Conservation (phyloP, 305 asterid species). For the Rubia balearica region DNA sequence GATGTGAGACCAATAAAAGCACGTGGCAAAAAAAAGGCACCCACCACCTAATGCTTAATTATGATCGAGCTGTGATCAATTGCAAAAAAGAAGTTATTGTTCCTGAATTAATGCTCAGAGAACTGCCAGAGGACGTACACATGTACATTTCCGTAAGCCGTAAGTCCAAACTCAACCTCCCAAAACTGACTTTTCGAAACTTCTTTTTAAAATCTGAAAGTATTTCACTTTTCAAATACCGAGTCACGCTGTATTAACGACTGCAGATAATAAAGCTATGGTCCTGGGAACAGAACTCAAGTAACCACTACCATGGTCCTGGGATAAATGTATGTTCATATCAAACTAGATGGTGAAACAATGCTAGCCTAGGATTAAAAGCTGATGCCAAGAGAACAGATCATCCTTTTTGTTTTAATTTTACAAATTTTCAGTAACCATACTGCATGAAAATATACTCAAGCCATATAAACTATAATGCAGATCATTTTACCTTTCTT, state of each 20-base stretch:
- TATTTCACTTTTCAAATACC: background rate
- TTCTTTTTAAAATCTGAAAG: background rate
- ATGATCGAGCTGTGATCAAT: background rate
- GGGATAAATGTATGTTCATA: background rate
- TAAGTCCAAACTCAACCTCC: background rate
- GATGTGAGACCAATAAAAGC: background rate
- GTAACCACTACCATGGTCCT: background rate
- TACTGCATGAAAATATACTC: background rate
- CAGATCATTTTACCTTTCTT: constrained; percentile 67
- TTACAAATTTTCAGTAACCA: background rate
- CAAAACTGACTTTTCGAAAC: background rate
- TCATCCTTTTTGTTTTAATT: background rate
- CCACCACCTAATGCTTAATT: background rate
- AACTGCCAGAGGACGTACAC: constrained; percentile 2
- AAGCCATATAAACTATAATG: background rate
- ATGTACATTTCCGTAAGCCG: no score
- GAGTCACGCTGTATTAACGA: background rate
- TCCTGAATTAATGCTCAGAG: background rate
- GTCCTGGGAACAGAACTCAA: background rate
- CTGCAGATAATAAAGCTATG: background rate
- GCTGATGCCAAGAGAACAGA: constrained; percentile 4
- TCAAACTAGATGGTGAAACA: background rate
- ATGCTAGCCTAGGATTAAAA: background rate
- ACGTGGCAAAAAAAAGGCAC: background rate
- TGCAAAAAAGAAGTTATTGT: background rate